phyloP scores from a whole-genome alignment of 306 rosid genomes.

The Sicyos baderoa region DNA sequence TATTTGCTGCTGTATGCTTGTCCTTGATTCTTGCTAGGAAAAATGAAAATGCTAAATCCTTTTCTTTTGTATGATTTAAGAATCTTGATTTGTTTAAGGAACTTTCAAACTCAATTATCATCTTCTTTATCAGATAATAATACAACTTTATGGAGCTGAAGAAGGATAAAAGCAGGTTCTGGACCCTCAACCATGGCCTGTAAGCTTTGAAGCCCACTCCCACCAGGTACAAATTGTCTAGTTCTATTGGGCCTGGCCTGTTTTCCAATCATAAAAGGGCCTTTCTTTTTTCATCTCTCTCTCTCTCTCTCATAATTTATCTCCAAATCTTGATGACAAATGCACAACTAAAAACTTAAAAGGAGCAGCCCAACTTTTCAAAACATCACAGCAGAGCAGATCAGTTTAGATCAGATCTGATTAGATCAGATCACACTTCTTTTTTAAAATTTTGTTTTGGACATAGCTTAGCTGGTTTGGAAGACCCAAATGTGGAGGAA shows the following conservation, averaged over 20 bases:
- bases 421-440: background rate
- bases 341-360: background rate
- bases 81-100: background rate
- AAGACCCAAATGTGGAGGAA: background rate
- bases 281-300: background rate
- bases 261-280: background rate
- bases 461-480: background rate
- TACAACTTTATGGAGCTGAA: background rate
- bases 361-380: background rate
- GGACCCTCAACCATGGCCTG: constrained; percentile 10
- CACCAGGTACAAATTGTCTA: background rate
- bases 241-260: constrained; percentile 10
- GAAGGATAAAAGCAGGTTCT: background rate
- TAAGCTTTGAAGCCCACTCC: constrained; percentile 11
- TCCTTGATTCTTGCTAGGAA: background rate
- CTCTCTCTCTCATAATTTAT: constrained; percentile 13
- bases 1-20: constrained; percentile 7
- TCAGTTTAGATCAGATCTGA: background rate
- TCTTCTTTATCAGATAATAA: constrained; percentile 1
- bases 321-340: background rate
- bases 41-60: background rate
- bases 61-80: background rate
- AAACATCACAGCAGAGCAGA: constrained; percentile 7
- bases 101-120: constrained; percentile 7
- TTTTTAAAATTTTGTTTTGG: background rate